A percentile compares a stretch with the other conserved stretches of the same genome.
These are phyloP conservation scores for Canavalia ensiformis DNA, from an alignment of 306 rosid genomes.

Conservation along the genomic window DNA sequence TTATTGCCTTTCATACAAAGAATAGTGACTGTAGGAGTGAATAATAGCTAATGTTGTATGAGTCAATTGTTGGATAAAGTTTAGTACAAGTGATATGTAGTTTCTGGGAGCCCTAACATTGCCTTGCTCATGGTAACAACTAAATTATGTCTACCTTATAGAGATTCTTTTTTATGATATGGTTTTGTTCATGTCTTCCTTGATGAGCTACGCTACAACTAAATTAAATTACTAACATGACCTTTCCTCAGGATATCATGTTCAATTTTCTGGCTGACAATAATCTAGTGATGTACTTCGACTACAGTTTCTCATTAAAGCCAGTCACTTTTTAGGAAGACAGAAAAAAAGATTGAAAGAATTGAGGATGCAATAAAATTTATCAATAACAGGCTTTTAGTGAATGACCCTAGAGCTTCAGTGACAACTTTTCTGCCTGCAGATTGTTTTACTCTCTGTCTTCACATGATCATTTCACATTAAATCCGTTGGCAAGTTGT, in stretches of 20 bases:
- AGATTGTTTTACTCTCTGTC: constrained; percentile 55
- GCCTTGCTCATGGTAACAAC: neutral
- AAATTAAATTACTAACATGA: constrained; percentile 6
- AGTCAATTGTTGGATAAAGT: neutral
- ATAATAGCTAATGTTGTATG: neutral
- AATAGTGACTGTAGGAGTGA: neutral
- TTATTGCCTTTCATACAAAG: neutral
- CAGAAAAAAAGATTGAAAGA: constrained; percentile 58
- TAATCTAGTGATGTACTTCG: constrained; percentile 36
- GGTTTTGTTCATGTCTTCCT: constrained; percentile 30
- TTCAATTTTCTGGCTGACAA: constrained; percentile 7
- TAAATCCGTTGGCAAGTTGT: constrained; percentile 50
- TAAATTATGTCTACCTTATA: neutral
- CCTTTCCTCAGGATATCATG: constrained; percentile 18
- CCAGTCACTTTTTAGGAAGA: constrained; percentile 59
- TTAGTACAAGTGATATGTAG: neutral
- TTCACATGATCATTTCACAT: constrained; percentile 62
- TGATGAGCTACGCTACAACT: constrained; percentile 25
- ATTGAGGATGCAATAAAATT: constrained; percentile 77
- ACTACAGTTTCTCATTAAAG: constrained; percentile 44
- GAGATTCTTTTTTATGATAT: constrained; percentile 14
- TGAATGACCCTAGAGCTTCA: constrained; percentile 61
- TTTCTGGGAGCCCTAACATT: neutral
- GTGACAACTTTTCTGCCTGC: constrained; percentile 52
- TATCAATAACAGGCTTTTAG: constrained; percentile 67